phyloP scores from a whole-genome alignment of 495 filamentous ascomycete species.

The Cryomyces antarcticus region DNA sequence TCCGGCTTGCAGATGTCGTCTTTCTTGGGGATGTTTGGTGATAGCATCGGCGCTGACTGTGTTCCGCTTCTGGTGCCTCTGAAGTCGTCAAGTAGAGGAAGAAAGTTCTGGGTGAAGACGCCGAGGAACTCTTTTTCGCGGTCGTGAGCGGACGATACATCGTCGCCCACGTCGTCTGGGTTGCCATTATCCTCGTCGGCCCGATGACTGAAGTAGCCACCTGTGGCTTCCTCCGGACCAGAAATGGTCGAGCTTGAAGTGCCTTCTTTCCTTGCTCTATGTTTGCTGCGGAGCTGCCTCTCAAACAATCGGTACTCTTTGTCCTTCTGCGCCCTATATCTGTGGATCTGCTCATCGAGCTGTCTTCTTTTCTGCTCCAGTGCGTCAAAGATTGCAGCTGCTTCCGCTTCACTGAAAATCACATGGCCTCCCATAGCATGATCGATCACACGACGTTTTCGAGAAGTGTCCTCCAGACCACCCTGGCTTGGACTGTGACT shows the following conservation, averaged over 20 bases:
- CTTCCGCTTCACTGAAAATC: no score
- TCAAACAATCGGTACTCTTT: slow-evolving; percentile 8
- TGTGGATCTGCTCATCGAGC: slow-evolving; percentile 10
- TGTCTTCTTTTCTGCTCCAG: slow-evolving; percentile 10
- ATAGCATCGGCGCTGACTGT: no score
- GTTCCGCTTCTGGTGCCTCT: no score
- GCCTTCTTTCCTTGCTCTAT: not conserved
- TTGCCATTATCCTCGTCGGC: slow-evolving; percentile 1
- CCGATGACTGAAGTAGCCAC: not conserved
- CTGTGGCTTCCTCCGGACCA: not conserved
- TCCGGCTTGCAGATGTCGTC: no score
- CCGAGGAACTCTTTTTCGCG: slow-evolving; percentile 7
- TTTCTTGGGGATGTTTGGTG: no score
- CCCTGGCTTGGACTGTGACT: no score
- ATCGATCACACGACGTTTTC: no score
- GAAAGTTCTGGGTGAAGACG: slow-evolving; percentile 7
- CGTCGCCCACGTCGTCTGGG: not conserved
- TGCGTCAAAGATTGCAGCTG: not conserved
- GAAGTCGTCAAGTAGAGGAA: slow-evolving; percentile 2
- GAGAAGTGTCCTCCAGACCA: no score
- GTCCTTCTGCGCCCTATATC: slow-evolving; percentile 9
- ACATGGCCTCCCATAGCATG: no score
- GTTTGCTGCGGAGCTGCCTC: slow-evolving; percentile 2
- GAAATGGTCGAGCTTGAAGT: not conserved
- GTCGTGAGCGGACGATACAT: not conserved